A percentile compares a stretch with the other conserved stretches of the same genome.
Conservation (phyloP, 2,329 filamentous ascomycete genomes). For the Verruconis gallopava region DNA sequence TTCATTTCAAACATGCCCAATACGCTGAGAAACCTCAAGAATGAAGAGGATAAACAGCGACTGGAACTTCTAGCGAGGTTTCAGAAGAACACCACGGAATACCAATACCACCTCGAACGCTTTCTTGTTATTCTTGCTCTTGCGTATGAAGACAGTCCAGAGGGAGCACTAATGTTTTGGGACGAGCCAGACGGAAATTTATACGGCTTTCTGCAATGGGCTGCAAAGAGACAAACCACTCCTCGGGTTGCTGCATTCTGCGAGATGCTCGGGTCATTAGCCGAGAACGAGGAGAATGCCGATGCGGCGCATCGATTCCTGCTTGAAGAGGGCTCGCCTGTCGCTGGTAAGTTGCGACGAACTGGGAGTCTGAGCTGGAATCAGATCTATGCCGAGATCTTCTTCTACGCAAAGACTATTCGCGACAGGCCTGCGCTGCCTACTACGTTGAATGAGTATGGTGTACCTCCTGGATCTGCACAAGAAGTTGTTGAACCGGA, state of each 20-base stretch:
- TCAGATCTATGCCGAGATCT: constrained; percentile 83
- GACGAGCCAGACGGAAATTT: constrained; percentile 82
- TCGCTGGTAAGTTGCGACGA: constrained; percentile 63
- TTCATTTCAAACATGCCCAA: constrained; percentile 95
- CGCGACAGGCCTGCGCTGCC: constrained; percentile 50
- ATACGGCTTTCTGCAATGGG: constrained; percentile 91
- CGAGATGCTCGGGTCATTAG: constrained; percentile 84
- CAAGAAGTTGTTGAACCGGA: constrained; percentile 70
- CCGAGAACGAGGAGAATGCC: constrained; percentile 70
- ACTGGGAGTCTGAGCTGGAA: constrained; percentile 80
- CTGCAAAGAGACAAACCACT: constrained; percentile 86
- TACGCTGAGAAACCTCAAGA: constrained; percentile 70
- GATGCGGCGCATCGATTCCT: constrained; percentile 79
- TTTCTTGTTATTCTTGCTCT: constrained; percentile 90
- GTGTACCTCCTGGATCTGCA: constrained; percentile 13
- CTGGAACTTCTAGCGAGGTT: constrained; percentile 32
- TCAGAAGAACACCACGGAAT: constrained; percentile 21
- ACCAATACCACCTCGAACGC: constrained; percentile 56
- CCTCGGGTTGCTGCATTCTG: constrained; percentile 95
- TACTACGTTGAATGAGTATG: constrained; percentile 4
- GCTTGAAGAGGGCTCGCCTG: constrained; percentile 61
- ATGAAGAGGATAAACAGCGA: constrained; percentile 81
- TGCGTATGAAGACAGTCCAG: constrained; percentile 72
- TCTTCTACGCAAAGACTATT: constrained; percentile 69
- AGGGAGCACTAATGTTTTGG: constrained; percentile 85